These are phyloP conservation scores for Kluyveromyces wickerhamii DNA, from an alignment of 805 yeast species.

Conservation along the genomic window DNA sequence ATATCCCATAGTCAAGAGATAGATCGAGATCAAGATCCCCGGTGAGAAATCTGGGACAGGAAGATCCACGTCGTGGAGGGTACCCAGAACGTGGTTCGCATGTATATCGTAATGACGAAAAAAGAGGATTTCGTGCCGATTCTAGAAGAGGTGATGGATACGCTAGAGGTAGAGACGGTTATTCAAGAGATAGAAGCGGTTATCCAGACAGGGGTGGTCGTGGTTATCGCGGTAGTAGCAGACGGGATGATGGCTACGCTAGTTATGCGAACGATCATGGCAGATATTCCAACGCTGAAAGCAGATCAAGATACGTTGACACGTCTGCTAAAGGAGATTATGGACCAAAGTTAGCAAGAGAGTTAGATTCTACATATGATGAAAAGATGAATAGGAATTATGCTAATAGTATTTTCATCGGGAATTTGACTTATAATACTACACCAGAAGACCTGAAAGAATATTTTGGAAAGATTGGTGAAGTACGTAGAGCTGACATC, in stretches of 20 bases:
- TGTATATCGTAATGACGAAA: conserved; percentile 17
- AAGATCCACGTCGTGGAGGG: conserved; percentile 20
- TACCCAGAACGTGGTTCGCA: conserved; percentile 23
- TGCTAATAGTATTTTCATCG: conserved; percentile 62
- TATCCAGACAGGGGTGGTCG: not conserved
- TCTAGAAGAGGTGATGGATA: conserved; percentile 2
- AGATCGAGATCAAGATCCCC: conserved; percentile 20
- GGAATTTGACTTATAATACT: conserved; percentile 62
- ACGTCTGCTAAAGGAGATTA: conserved; percentile 11
- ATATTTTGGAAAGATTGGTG: conserved; percentile 52
- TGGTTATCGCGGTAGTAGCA: conserved; percentile 11
- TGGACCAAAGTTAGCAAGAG: conserved; percentile 17
- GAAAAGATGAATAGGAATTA: conserved; percentile 48
- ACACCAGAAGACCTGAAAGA: conserved; percentile 53
- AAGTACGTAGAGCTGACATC: conserved; percentile 74
- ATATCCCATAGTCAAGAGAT: conserved; percentile 3
- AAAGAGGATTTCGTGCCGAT: conserved; percentile 20
- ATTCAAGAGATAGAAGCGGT: conserved; percentile 2
- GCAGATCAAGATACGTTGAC: conserved; percentile 30
- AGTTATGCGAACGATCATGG: conserved; percentile 10
- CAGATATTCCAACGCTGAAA: conserved; percentile 9
- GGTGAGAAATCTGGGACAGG: conserved; percentile 14
- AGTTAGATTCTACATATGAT: conserved; percentile 25
- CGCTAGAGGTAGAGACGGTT: conserved; percentile 1
- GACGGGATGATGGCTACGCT: conserved; percentile 17